These are phyloP conservation scores for Arabidopsis arenosa DNA, from an alignment of 345 rosid genomes.

Conservation along the genomic window DNA sequence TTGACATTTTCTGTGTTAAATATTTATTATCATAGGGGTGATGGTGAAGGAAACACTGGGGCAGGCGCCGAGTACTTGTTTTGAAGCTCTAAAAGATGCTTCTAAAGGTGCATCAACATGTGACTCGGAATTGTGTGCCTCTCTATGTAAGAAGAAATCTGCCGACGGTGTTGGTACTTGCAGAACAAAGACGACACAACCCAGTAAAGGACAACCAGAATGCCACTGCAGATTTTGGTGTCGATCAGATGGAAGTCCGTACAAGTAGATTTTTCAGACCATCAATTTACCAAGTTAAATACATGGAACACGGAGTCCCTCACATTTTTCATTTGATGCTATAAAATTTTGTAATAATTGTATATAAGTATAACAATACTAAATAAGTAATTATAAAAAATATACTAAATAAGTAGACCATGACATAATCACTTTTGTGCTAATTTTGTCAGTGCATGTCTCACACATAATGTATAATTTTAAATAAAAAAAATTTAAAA, in stretches of 20 bases:
- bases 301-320: not conserved
- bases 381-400: not conserved
- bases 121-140: not conserved
- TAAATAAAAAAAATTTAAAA: not conserved
- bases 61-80: not conserved
- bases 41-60: not conserved
- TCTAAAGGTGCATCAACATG: not conserved
- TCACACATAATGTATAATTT: not conserved
- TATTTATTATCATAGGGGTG: not conserved
- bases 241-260: not conserved
- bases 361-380: not conserved
- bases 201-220: not conserved
- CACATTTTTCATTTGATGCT: not conserved
- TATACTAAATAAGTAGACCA: not conserved
- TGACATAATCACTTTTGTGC: not conserved
- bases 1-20: not conserved
- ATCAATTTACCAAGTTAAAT: not conserved
- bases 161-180: not conserved
- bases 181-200: not conserved
- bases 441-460: not conserved
- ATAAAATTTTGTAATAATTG: not conserved
- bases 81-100: not conserved
- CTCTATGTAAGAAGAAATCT: not conserved
- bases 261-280: not conserved
- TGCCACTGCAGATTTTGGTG: not conserved